Base-by-base conservation (phyloP, 139 green algal genomes). In the Closterium sp. region DNA sequence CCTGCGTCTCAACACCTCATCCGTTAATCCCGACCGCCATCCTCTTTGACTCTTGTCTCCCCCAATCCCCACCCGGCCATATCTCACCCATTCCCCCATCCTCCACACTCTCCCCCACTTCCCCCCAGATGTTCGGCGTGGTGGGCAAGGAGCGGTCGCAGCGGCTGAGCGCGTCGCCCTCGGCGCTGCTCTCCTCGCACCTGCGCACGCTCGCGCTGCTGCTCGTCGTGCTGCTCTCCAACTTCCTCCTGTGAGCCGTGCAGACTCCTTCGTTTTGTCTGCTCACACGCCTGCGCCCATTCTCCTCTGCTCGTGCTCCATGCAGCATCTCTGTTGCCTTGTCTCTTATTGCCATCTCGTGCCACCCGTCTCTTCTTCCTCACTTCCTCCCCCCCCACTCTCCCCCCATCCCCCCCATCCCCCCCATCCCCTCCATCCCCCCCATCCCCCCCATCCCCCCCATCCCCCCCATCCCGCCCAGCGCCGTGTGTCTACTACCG, bases 191-290 rank as follows among this genome's bases (percentile, higher is more conserved):
- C 4, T 36, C 33, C 4, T 88, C 89, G 23, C 89, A 91, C 38
- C 23, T 31, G 35, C 89, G 89, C 76, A 91, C 89, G 38, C 31
- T 91, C 23, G 88, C 88, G 28, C 33, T 84, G 69, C 33, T 91
- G 23, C 34, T 91, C 2, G 31, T 91, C 35, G 81, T 91, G n/a
- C 88, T 91, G 35, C 31, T 84, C 2, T 6, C 33, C 12, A 36
- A 91, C 88, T 21, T 85, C 28, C 81, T 91, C 6, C 23, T 34
- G 88, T 91, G 88, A 91, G 88, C n/a, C n/a, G n/a, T n/a, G n/a
- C n/a, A n/a, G n/a, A n/a, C n/a, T n/a, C n/a, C n/a, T n/a, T n/a
- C n/a, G n/a, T n/a, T n/a, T 76, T 12, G 10, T 76, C 4, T 21
- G 3, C 33, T 10, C 33, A 9, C 33, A 38, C 2, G 3, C 84